Percentiles rank a stretch among this genome's conserved stretches.
Evolutionary conservation across 2,329 filamentous ascomycete genomes (phyloP).

Genomic region (Claviceps sp.): DNA sequence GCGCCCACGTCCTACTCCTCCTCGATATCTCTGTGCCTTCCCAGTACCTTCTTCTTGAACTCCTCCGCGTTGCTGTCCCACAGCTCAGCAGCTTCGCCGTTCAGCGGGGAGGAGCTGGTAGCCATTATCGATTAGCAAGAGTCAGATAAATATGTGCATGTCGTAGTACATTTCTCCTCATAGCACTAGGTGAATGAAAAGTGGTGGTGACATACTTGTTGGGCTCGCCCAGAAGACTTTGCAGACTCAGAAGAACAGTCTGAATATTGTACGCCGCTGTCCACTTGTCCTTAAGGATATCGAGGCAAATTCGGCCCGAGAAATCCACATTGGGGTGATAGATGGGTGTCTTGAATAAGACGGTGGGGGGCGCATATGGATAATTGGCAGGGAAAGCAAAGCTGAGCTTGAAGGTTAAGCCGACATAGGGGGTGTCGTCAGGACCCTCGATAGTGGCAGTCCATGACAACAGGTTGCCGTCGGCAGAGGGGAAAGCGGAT

Average conservation of each 20-base stretch:
- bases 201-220: conserved; percentile 64
- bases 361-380: conserved; percentile 78
- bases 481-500: conserved; percentile 83
- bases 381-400: conserved; percentile 89
- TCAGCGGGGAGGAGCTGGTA: conserved; percentile 74
- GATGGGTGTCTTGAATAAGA: conserved; percentile 96
- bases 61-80: conserved; percentile 84
- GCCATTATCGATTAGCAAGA: background rate
- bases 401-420: conserved; percentile 79
- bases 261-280: conserved; percentile 95
- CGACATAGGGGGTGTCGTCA: conserved; percentile 78
- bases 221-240: conserved; percentile 89
- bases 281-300: conserved; percentile 99
- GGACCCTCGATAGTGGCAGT: conserved; percentile 88
- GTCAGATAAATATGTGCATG: background rate
- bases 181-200: background rate
- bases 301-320: conserved; percentile 88
- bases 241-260: conserved; percentile 81
- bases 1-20: conserved; percentile 34
- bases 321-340: conserved; percentile 99
- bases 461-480: conserved; percentile 86
- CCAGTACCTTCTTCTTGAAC: conserved; percentile 66
- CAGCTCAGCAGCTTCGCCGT: conserved; percentile 88
- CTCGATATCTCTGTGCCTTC: conserved; percentile 49
- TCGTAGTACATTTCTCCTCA: background rate